phyloP scores from a whole-genome alignment of 208 protist species.

The Leishmania gerbilli region DNA sequence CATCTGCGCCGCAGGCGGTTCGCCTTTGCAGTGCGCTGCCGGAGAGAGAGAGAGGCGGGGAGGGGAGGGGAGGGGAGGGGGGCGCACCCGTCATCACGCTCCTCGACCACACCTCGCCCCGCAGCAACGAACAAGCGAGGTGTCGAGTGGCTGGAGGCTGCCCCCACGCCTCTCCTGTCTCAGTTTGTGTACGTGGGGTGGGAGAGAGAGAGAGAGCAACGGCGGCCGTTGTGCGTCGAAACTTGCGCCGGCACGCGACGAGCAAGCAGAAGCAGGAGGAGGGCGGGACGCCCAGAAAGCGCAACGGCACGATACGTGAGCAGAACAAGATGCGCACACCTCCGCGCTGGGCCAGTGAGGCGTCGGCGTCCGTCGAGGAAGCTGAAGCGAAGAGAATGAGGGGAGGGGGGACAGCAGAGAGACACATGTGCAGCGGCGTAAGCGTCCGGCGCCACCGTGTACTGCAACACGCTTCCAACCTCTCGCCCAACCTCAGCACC shows the following conservation, averaged over 20 bases:
- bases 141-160: neutral
- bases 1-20: neutral
- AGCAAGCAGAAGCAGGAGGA: too few species aligned
- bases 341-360: neutral
- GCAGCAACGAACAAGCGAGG: conserved; percentile 22
- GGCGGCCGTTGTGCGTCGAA: neutral
- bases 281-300: too few species aligned
- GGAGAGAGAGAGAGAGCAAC: too few species aligned
- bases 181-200: neutral
- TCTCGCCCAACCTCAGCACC: conserved; percentile 28
- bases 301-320: too few species aligned
- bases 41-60: too few species aligned
- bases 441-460: neutral
- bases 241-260: neutral
- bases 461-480: neutral
- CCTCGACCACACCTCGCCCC: neutral
- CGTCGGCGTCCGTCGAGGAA: neutral
- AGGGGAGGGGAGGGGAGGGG: neutral
- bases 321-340: too few species aligned
- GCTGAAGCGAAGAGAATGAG: neutral
- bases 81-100: neutral
- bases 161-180: neutral
- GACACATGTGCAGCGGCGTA: neutral
- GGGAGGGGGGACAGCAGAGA: neutral
- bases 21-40: neutral